Base-by-base conservation (phyloP, 1,284 basidiomycete genomes). In the Clitocybe nebularis region DNA sequence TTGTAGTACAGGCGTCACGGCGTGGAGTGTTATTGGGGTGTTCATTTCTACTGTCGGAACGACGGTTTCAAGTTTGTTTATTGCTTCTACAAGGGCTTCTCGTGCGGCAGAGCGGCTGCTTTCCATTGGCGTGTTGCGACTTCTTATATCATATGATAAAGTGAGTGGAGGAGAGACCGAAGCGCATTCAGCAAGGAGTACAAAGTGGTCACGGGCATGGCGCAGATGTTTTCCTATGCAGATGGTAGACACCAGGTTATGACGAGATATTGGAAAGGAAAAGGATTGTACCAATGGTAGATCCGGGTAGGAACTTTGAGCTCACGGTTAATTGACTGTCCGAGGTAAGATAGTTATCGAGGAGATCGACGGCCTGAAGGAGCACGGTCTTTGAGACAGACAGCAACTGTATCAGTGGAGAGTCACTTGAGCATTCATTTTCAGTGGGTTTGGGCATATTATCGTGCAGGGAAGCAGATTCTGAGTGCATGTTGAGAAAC, bases 121-220 rank as follows among this genome's bases (percentile, higher is more conserved):
- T 62, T 92, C 89, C 84, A 91, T 89, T 3, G 85, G 84, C 3
- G 83, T 86, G 58, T 89, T 86, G 29, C 89, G 78, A 39, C 66
- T 67, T 49, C 89, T 74, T 8, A 72, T 69, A 61, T 92, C 89
- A 59, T 92, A 92, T 24, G 81, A 83, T 34, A 92, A 59, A 35
- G 74, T 59, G 48, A 72, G 67, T 26, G 84, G 80, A 5, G 70
- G 57, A 16, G 70, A 62, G 7, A 67, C 64, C n/a, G 67, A 56
- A 34, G 80, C 61, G 39, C 71, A 76, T 35, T 83, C 74, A 33
- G 79, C 55, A 4, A 90, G 71, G 22, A 89, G 71, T 36, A 73
- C 67, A 58, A 84, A 90, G 56, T 90, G 88, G 55, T 90, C 88
- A 44, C 82, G 73, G 20, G 85, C 86, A 68, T 90, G 88, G 35